Evolutionary conservation across 495 filamentous ascomycete species (phyloP), one percentile per base, ranked within the genome.

Genomic region (Neurospora sublineolata): DNA sequence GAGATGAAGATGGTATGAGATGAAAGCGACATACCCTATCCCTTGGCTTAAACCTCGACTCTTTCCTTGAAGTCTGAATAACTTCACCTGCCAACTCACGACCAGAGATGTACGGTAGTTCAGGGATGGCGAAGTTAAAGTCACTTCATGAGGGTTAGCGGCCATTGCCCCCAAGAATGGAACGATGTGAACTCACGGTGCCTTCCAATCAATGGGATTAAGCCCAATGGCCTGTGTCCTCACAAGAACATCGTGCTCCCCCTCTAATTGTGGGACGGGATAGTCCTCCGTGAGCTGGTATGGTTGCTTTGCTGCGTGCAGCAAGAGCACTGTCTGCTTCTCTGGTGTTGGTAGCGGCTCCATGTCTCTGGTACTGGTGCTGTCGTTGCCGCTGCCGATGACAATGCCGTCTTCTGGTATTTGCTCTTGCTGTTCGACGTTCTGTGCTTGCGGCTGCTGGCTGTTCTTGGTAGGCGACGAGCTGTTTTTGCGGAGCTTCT

Each of bases 201-300:
- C 87, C 80, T 92, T 92, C 90, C 90, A 92, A 77, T 92, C 90
- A 67, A 91, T 86, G 3, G 89, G 90, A 78, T 91, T 92, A 68
- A 92, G 79, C 3, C 89, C 90, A 79, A 91, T 86, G 10, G 85
- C 87, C 39, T 84, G 73, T 72, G 86, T 82, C 76, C 85, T 83
- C 69, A 90, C 82, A 5, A 90, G 81, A 33, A 89, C 82, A 76
- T 90, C 87, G n/a, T 71, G 40, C 78, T 73, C 60, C 80, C 77
- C 72, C 8, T 73, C 12, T 5, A 77, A 41, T 1, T 77, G 76
- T 18, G 88, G 87, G 40, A 89, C 81, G 33, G 79, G 77, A 75
- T 89, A 85, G 71, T 86, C 78, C 16, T 77, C 72, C 0, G 76
- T 80, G 69, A 83, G 70, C 40, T 77, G 39, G 72, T 86, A 86